Conservation (phyloP, 2,329 filamentous ascomycete genomes). For the Ramularia collo-cygni region DNA sequence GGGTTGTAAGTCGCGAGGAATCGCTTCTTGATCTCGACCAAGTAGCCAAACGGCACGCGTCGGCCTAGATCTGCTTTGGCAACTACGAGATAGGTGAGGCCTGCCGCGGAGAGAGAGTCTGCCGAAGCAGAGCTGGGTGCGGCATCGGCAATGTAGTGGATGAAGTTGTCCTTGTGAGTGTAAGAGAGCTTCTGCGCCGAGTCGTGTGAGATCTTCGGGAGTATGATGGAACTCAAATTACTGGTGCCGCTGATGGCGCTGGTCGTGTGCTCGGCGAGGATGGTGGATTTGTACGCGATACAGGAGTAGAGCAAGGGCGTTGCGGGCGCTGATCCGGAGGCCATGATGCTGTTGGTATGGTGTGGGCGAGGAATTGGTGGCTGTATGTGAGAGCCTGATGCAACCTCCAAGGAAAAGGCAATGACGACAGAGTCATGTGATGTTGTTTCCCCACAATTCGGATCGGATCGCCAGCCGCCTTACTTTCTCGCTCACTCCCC, state of each 20-base stretch:
- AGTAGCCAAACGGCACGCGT: conserved; percentile 85
- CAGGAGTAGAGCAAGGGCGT: conserved; percentile 54
- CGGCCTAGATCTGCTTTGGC: conserved; percentile 74
- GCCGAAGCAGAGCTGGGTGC: conserved; percentile 21
- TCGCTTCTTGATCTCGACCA: conserved; percentile 81
- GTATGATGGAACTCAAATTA: conserved; percentile 83
- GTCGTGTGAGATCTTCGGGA: conserved; percentile 85
- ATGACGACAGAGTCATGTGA: too few relatives aligned
- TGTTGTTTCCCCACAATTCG: too few relatives aligned
- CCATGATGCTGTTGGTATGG: conserved; percentile 24
- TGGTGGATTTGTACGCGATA: conserved; percentile 88
- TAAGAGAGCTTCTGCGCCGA: conserved; percentile 84
- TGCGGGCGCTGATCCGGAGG: conserved; percentile 29
- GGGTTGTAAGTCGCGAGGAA: conserved; percentile 69
- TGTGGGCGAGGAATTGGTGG: too few relatives aligned
- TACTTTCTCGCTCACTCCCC: too few relatives aligned
- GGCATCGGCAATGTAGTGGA: conserved; percentile 89
- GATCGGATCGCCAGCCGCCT: too few relatives aligned
- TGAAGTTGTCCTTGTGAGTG: conserved; percentile 75
- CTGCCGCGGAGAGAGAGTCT: conserved; percentile 48
- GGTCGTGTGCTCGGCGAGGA: conserved; percentile 86
- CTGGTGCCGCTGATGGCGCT: conserved; percentile 77
- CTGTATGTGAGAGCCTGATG: too few relatives aligned
- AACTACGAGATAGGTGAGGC: conserved; percentile 86
- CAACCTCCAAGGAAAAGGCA: too few relatives aligned